Evolutionary conservation across 78 protist species (phyloP).

Genomic region (Bodo saltans): DNA sequence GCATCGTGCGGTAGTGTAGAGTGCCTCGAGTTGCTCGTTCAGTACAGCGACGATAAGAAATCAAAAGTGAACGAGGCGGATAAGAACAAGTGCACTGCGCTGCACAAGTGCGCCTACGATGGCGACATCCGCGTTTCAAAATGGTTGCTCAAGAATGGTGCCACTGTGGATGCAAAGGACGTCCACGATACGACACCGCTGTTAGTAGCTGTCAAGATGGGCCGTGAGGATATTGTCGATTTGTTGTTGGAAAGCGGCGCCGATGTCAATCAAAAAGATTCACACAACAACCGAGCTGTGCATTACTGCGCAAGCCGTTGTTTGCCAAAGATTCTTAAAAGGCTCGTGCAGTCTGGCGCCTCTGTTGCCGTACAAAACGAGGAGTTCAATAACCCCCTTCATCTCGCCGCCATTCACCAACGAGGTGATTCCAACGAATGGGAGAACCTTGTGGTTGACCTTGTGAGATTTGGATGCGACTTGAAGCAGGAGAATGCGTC

Average conservation of each 20-base stretch:
- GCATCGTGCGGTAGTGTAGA: not conserved
- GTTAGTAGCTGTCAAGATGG: not conserved
- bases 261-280: not conserved
- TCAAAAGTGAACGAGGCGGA: not conserved
- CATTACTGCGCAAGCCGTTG: not conserved
- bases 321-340: not conserved
- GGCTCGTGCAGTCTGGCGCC: not conserved
- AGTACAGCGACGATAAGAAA: not conserved
- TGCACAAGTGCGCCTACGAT: conserved; percentile 21
- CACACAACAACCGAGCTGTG: not conserved
- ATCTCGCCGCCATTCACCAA: not conserved
- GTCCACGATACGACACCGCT: conserved; percentile 5
- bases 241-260: not conserved
- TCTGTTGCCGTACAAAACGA: not conserved
- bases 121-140: not conserved
- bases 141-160: not conserved
- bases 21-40: not conserved
- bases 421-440: not conserved
- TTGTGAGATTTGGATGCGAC: too few species aligned
- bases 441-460: not conserved
- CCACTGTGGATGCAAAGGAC: conserved; percentile 1
- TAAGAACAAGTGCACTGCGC: not conserved
- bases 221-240: not conserved
- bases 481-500: too few species aligned
- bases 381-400: not conserved